Evolutionary conservation across 306 rosid species (phyloP), one percentile per base, ranked within the genome.

Genomic region (Oemleria cerasiformis): DNA sequence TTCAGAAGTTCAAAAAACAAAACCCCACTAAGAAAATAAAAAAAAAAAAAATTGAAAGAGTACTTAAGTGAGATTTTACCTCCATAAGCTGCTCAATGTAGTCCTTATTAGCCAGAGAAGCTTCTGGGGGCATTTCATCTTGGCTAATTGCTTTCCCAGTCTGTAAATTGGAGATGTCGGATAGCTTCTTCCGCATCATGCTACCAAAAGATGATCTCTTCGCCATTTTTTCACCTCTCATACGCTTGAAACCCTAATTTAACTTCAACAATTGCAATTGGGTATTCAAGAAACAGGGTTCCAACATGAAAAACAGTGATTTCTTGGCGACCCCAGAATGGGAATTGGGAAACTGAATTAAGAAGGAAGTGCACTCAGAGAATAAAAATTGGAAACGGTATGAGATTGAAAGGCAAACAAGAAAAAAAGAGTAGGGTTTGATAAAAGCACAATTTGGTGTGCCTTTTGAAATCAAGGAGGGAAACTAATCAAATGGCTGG

Each of bases 141-240:
- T 80, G 82, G 21, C 60, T 20, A 0, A 66, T 71, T 9, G 65
- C 38, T 43, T 77, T 76, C 15, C 75, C 15, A 8, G 75, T 30
- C 74, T 80, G 88, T 58, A 79, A 70, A 63, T 90, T 85, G 13
- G 98, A 88, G 73, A 90, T 83, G 64, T 93, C 98, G 7, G 97
- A 85, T 12, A 93, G 86, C 72, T 86, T 87, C 80, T 85, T 89
- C 55, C 96, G 81, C 87, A 84, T 79, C 47, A 80, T 72, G 76
- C 77, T 86, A 50, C 90, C 90, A 4, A 93, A 78, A 0, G 89
- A 82, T 63, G 78, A 77, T 84, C 83, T 78, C 79, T 81, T 87
- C 12, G 85, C 77, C 92, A 84, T 83, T 74, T 54, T 80, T 25
- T 78, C 84, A 38, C 72, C 67, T 56, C 40, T 74, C 79, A 48